Conservation (phyloP, 345 rosid genomes). For the Pugionium cornutum region DNA sequence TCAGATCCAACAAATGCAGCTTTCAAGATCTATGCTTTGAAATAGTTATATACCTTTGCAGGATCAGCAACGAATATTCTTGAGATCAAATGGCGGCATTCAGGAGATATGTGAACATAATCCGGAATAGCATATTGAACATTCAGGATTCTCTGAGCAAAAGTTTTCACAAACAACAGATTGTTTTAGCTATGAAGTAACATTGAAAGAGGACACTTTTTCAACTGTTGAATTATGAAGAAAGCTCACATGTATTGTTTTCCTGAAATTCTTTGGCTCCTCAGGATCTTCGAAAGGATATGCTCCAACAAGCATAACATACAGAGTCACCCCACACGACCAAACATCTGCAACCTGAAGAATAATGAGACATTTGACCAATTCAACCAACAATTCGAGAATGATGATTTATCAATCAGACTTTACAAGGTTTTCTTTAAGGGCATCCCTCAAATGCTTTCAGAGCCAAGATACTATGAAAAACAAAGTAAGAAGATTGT, state of each 20-base stretch:
- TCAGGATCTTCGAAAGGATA: constrained; percentile 99
- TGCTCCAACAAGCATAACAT: constrained; percentile 97
- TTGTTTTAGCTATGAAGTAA: constrained; percentile 21
- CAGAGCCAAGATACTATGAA: background rate
- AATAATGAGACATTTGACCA: constrained; percentile 11
- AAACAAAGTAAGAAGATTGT: background rate
- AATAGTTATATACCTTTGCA: constrained; percentile 50
- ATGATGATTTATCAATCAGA: background rate
- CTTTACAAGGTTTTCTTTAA: background rate
- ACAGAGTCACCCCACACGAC: constrained; percentile 98
- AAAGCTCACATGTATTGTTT: constrained; percentile 74
- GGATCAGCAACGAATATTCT: constrained; percentile 97
- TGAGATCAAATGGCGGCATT: constrained; percentile 87
- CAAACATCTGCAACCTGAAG: constrained; percentile 96
- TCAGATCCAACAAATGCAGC: background rate
- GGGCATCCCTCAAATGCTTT: constrained; percentile 1
- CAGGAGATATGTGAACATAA: constrained; percentile 87
- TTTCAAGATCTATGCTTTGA: constrained; percentile 5
- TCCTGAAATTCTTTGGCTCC: constrained; percentile 92
- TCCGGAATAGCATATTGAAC: constrained; percentile 97
- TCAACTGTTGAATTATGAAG: constrained; percentile 13
- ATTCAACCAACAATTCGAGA: constrained; percentile 8
- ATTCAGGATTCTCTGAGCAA: constrained; percentile 83
- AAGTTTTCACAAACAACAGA: constrained; percentile 9
- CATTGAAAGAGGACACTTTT: constrained; percentile 8